A percentile compares a stretch with the other conserved stretches of the same genome.
phyloP scores from a whole-genome alignment of 2,329 filamentous ascomycete genomes.

The Aspergillus brunneoviolaceus region DNA sequence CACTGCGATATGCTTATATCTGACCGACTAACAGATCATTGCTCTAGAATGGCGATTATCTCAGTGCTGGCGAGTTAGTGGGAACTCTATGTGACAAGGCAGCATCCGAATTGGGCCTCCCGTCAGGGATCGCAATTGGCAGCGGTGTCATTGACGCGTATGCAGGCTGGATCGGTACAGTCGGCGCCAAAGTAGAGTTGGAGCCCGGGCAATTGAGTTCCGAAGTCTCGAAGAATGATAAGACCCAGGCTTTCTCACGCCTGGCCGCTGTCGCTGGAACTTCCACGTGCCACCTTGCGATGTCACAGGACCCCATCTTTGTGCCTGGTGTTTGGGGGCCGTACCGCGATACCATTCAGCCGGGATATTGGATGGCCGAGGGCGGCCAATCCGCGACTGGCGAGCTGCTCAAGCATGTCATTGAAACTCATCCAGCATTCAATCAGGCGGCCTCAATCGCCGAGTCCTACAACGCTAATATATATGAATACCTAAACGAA shows the following conservation, averaged over 20 bases:
- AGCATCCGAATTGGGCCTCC: constrained; percentile 77
- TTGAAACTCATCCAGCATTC: constrained; percentile 92
- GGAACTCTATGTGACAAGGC: constrained; percentile 82
- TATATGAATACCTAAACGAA: constrained; percentile 92
- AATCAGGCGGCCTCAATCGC: constrained; percentile 75
- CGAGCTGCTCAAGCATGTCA: constrained; percentile 87
- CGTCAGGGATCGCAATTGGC: constrained; percentile 84
- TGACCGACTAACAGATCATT: constrained; percentile 10
- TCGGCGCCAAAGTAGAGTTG: constrained; percentile 91
- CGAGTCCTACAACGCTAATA: constrained; percentile 78
- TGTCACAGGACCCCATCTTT: constrained; percentile 91
- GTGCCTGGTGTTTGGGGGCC: constrained; percentile 96
- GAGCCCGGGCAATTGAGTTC: constrained; percentile 66
- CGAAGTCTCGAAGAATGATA: constrained; percentile 72
- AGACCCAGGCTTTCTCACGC: constrained; percentile 88
- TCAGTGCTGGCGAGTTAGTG: constrained; percentile 88
- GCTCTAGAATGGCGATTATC: constrained; percentile 81
- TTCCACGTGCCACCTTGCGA: constrained; percentile 94
- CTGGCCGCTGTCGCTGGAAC: constrained; percentile 94
- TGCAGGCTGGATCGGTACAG: constrained; percentile 96
- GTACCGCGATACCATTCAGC: constrained; percentile 89
- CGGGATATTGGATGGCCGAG: constrained; percentile 94
- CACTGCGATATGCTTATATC: background rate
- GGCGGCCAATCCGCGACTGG: constrained; percentile 96
- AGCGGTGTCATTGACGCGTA: constrained; percentile 98